Evolutionary conservation across 352 stramenopile genomes (phyloP), one percentile per base, ranked within the genome.

Genomic region (Thraustochytrium sp.): DNA sequence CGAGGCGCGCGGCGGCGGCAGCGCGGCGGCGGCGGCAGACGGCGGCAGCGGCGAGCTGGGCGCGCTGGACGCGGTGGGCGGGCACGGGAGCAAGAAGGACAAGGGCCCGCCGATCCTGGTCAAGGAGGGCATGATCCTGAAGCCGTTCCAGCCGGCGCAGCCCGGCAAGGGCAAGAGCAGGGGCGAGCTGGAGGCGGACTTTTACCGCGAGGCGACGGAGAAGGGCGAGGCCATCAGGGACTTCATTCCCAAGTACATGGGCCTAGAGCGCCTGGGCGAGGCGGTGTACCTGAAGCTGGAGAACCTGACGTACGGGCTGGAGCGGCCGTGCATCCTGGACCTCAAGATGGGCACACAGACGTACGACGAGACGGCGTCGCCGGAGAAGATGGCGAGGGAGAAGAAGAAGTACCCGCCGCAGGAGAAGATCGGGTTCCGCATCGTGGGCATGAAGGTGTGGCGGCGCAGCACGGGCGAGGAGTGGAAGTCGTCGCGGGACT

Each of bases 341-440:
- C 89, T 98, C 61, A 98, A 98, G 89, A 95, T 98, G 84, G 96
- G 96, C 55, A 94, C 90, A 44, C 89, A 92, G 85, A 97, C 95
- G n/a, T 98, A 94, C 85, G 95, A 98, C 85, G 88, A 93, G 37
- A 87, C 91, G 68, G 94, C 94, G 55, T 88, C 91, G 3, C 40
- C 87, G 21, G 93, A 94, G 54, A 98, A 98, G 85, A 92, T 95
- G 85, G 87, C 85, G 21, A 91, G 93, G 80, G 94, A 98, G 86
- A 89, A 87, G 68, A 87, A 87, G 55, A 98, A 98, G 84, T 98
- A 97, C 87, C 90, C 92, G 23, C 86, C 96, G 36, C 95, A 98
- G 86, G 88, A 90, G 77, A 87, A 59, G 23, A 91, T 97, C 54
- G 96, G 95, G 1, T 97, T 98, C 82, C 93, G 96, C 76, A 92